Evolutionary conservation across 169 alveolate species (phyloP).

Genomic region (Eimeria sp.): DNA sequence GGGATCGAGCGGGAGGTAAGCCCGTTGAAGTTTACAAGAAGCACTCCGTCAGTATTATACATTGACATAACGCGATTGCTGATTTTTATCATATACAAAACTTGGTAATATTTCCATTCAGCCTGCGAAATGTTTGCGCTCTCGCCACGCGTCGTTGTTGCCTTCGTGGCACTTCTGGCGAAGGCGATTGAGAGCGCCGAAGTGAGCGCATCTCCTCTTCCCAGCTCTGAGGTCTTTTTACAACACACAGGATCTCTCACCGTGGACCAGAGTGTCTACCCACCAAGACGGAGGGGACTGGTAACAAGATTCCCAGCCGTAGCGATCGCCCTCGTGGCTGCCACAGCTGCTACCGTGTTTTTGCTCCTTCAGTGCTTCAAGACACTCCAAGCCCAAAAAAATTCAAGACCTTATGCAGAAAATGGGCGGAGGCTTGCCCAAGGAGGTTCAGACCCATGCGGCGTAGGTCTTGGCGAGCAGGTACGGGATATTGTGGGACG

Average conservation of each 20-base stretch:
- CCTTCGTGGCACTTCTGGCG: neutral
- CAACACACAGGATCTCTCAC: neutral
- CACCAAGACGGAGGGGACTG: neutral
- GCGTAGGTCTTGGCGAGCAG: neutral
- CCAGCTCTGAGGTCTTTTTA: neutral
- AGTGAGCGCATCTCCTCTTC: neutral
- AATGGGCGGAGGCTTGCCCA: neutral
- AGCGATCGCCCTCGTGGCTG: neutral
- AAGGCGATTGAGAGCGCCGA: neutral
- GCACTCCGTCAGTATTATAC: neutral
- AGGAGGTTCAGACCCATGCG: neutral
- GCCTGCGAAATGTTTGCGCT: neutral
- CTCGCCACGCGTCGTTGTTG: neutral
- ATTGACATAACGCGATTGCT: neutral
- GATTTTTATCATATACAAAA: neutral
- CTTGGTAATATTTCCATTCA: neutral
- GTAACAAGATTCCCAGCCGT: too few species aligned
- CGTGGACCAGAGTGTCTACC: neutral
- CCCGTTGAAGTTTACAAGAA: neutral
- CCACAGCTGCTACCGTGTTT: neutral
- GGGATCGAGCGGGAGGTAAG: neutral
- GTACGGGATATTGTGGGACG: neutral
- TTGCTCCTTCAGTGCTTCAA: neutral
- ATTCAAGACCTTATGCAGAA: neutral
- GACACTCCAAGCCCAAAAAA: neutral